A percentile compares a stretch with the other conserved stretches of the same genome.
phyloP scores from a whole-genome alignment of 2,329 filamentous ascomycete species.

The Aspergillus versicolor region DNA sequence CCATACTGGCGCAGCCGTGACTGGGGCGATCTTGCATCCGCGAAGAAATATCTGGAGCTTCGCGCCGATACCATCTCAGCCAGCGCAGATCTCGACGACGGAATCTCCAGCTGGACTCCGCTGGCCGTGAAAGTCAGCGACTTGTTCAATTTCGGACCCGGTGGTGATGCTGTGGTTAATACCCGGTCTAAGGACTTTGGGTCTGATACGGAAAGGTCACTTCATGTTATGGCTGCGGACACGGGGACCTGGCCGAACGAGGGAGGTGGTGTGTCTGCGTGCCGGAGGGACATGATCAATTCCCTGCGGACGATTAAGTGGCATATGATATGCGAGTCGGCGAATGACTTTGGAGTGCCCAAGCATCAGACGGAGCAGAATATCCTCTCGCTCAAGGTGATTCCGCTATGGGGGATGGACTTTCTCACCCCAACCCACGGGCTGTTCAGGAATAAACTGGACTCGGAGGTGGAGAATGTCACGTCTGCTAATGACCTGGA shows the following conservation, averaged over 20 bases:
- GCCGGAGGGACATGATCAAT: conserved; percentile 56
- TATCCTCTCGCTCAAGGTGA: conserved; percentile 54
- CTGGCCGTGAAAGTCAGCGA: conserved; percentile 53
- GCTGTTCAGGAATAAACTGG: conserved; percentile 54
- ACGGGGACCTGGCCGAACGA: conserved; percentile 55
- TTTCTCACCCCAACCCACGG: conserved; percentile 54
- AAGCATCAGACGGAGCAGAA: conserved; percentile 58
- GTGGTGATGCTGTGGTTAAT: conserved; percentile 54
- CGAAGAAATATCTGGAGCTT: conserved; percentile 45
- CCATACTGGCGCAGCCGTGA: conserved; percentile 50
- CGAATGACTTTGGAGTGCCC: conserved; percentile 56
- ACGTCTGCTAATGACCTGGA: conserved; percentile 47
- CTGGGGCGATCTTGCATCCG: conserved; percentile 42
- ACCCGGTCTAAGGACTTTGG: conserved; percentile 51
- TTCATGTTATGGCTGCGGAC: conserved; percentile 54
- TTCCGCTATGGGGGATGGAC: conserved; percentile 57
- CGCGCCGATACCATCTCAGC: conserved; percentile 53
- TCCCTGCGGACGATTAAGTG: conserved; percentile 54
- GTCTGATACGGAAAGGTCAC: conserved; percentile 47
- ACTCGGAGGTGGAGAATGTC: conserved; percentile 52
- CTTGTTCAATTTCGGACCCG: conserved; percentile 53
- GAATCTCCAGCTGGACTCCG: conserved; percentile 54
- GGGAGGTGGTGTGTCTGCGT: conserved; percentile 57
- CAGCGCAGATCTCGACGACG: conserved; percentile 52
- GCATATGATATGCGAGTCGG: conserved; percentile 56